These are phyloP conservation scores for Wallacemonas collosoma DNA, from an alignment of 208 protist species.

Conservation along the genomic window DNA sequence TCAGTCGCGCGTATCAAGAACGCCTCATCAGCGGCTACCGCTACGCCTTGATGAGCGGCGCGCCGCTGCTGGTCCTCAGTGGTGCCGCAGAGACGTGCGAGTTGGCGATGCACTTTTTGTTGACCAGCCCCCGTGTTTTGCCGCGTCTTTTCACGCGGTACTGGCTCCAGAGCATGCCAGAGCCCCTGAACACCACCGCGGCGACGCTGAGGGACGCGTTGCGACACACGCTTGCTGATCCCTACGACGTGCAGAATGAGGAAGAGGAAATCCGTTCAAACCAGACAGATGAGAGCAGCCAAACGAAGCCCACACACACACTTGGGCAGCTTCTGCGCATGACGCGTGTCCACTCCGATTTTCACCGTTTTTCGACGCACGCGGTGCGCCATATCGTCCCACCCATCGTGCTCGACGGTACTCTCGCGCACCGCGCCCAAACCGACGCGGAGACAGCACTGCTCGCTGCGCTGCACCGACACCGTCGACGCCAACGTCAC, in stretches of 20 bases:
- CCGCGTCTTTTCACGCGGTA: not conserved
- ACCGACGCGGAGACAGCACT: not conserved
- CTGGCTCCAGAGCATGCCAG: not conserved
- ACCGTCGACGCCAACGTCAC: not conserved
- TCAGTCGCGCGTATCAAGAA: constrained; percentile 35
- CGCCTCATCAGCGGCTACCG: constrained; percentile 50
- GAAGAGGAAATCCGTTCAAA: not conserved
- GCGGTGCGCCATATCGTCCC: not conserved
- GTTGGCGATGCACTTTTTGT: constrained; percentile 30
- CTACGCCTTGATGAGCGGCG: constrained; percentile 55
- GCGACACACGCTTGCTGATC: not conserved
- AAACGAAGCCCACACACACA: not conserved
- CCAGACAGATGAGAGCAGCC: no score
- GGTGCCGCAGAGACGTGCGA: constrained; percentile 27
- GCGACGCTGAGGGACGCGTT: not conserved
- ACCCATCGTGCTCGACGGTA: not conserved
- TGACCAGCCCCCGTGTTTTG: constrained; percentile 1
- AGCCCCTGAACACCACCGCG: not conserved
- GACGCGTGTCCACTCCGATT: not conserved
- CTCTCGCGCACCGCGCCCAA: constrained; percentile 1
- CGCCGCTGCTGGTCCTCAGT: constrained; percentile 65
- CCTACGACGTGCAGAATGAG: not conserved
- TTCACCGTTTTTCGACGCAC: not conserved
- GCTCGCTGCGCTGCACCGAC: constrained; percentile 3
- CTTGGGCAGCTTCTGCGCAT: not conserved